Evolutionary conservation across 306 rosid species (phyloP).

Genomic region (Glycine tomentella): DNA sequence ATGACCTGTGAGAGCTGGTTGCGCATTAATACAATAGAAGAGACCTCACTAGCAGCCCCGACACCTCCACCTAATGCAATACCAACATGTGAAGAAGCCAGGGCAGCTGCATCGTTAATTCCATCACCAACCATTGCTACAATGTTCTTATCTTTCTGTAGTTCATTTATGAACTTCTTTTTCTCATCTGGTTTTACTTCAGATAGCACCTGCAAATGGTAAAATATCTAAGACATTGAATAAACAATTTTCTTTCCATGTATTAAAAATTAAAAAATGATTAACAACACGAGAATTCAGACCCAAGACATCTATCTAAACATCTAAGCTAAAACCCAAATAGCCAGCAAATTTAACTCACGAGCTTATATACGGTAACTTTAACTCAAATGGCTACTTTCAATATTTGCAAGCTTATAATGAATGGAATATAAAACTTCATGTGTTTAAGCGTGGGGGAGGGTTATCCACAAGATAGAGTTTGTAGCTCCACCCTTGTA

Average conservation of each 20-base stretch:
- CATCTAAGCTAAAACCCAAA: slow-evolving; percentile 31
- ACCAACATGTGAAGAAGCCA: slow-evolving; percentile 88
- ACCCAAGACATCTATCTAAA: neutral
- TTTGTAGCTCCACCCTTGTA: slow-evolving; percentile 19
- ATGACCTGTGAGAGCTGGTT: slow-evolving; percentile 89
- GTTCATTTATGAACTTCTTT: slow-evolving; percentile 72
- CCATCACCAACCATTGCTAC: slow-evolving; percentile 99
- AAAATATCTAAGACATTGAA: slow-evolving; percentile 13
- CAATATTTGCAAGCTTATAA: slow-evolving; percentile 9
- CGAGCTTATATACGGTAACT: neutral
- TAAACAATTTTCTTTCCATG: neutral
- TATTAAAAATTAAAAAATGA: neutral
- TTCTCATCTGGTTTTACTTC: slow-evolving; percentile 88
- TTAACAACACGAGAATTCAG: neutral
- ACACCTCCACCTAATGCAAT: slow-evolving; percentile 97
- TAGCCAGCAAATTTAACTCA: slow-evolving; percentile 11
- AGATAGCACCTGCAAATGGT: slow-evolving; percentile 71
- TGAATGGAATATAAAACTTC: slow-evolving; percentile 16
- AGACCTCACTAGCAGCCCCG: slow-evolving; percentile 99
- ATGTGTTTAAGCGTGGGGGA: slow-evolving; percentile 13
- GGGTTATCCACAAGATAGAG: slow-evolving; percentile 8
- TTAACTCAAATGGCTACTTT: neutral
- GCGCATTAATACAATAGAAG: slow-evolving; percentile 91
- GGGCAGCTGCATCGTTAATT: slow-evolving; percentile 97
- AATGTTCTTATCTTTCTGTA: slow-evolving; percentile 68